phyloP scores from a whole-genome alignment of 2,329 filamentous ascomycete species.

The Alternaria viburni region DNA sequence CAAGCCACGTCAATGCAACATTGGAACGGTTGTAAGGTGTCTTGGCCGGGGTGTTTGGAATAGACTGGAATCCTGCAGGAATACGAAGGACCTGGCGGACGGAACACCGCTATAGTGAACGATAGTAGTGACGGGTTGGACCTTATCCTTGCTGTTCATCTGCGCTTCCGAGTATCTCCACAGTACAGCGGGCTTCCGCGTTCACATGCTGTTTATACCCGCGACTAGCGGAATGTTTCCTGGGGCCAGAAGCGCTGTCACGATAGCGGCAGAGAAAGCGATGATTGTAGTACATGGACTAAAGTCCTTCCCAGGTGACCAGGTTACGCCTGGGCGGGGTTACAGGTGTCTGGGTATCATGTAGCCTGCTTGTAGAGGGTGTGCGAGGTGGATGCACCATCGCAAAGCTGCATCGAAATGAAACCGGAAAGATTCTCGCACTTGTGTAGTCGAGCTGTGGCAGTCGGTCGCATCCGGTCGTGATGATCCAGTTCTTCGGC shows the following conservation, averaged over 20 bases:
- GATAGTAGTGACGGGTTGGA: background rate
- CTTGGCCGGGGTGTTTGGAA: conserved; percentile 4
- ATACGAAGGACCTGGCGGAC: conserved; percentile 5
- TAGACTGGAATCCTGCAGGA: background rate
- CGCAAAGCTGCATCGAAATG: background rate
- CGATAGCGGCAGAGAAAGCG: conserved; percentile 9
- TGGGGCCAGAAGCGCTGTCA: conserved; percentile 8
- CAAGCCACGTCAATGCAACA: conserved; percentile 17
- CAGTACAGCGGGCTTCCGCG: background rate
- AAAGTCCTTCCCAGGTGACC: conserved; percentile 5
- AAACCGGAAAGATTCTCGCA: background rate
- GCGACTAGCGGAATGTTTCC: conserved; percentile 9
- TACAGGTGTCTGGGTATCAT: background rate
- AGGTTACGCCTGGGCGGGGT: conserved; percentile 22
- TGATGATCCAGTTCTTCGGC: background rate
- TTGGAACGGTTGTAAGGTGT: conserved; percentile 15
- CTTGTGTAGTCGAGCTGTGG: background rate
- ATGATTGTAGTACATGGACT: background rate
- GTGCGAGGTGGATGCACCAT: background rate
- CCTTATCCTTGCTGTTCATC: conserved; percentile 5
- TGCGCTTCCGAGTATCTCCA: conserved; percentile 7
- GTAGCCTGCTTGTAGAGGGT: background rate
- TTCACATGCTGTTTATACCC: conserved; percentile 13
- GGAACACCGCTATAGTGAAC: conserved; percentile 1
- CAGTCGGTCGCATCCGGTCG: background rate